These are phyloP conservation scores for Aspergillus sp. DNA, from an alignment of 2,329 filamentous ascomycete genomes.

Conservation along the genomic window DNA sequence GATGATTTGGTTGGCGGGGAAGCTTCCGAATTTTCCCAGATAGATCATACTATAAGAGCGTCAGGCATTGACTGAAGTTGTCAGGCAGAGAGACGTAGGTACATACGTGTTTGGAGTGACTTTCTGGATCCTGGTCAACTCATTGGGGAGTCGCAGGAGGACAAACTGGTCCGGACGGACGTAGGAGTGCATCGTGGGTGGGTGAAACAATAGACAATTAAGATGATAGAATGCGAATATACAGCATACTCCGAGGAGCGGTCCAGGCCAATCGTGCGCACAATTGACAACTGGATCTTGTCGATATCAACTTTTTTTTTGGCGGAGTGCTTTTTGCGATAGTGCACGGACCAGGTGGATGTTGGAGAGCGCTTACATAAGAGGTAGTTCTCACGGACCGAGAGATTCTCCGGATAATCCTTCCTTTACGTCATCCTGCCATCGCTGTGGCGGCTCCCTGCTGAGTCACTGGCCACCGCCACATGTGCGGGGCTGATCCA, in stretches of 20 bases:
- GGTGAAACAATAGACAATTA: not conserved
- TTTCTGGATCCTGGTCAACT: conserved; percentile 56
- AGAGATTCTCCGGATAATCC: not conserved
- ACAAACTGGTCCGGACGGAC: conserved; percentile 37
- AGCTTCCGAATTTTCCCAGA: conserved; percentile 87
- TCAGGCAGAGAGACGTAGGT: conserved; percentile 16
- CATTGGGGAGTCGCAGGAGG: conserved; percentile 49
- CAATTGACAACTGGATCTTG: too few species aligned
- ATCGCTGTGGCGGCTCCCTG: too few species aligned
- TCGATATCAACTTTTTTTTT: too few species aligned
- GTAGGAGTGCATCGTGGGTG: conserved; percentile 35
- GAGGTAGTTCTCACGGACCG: not conserved
- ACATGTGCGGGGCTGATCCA: too few species aligned
- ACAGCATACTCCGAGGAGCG: not conserved
- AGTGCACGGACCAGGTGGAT: conserved; percentile 17
- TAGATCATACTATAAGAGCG: conserved; percentile 67
- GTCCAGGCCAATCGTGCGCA: too few species aligned
- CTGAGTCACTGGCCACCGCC: too few species aligned
- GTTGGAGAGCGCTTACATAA: conserved; percentile 8
- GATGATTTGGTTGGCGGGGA: conserved; percentile 83
- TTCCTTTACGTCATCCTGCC: too few species aligned
- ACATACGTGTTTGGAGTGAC: conserved; percentile 65
- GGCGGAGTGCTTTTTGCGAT: conserved; percentile 15
- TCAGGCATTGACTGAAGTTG: not conserved
- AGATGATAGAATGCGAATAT: not conserved